Base-by-base conservation (phyloP, 208 protist species). In the Leishmania turanica region DNA sequence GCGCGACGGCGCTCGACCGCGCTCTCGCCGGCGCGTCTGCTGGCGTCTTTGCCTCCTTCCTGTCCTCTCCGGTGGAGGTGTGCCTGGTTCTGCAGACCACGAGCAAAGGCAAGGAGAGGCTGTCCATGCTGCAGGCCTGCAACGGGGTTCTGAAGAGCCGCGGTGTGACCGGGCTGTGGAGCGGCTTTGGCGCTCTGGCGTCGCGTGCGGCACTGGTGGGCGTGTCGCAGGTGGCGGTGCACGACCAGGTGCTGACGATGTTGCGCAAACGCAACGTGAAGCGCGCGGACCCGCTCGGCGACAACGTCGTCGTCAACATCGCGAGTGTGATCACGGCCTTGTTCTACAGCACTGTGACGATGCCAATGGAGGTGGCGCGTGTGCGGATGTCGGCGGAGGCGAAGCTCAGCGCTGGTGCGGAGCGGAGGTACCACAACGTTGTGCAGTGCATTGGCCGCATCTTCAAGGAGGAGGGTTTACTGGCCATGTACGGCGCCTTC, bases 81-180 rank as follows among this genome's bases (percentile, higher is more conserved):
- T 95, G 92, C 79, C 91, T 98, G 31, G 95, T 98, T 72, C 90
- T 98, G 92, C 93, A 97, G 86, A 97, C 93, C 19, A 96, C 96
- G 51, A 90, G 84, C 74, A 89, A 85, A 47, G 81, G 87, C 34
- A 94, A 85, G 53, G 81, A 88, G 49, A 94, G 93, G 86, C 37
- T 91, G 42, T 95, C 93, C 31, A 68, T 94, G 45, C 4, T 87
- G 13, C 70, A 77, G 11, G 93, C 96, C 13, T 82, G 86, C 45
- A 49, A 37, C 7, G 40, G 83, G 47, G 87, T 97, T 21, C 86
- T 93, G 69, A 49, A 49, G n/a, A 82, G 82, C 64, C 88, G 64
- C 66, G 96, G 96, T 45, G 69, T 96, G 42, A 64, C 49, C 19
- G 95, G 92, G 9, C 94, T 96, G 84, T 98, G 96, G 96, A 87